Percentiles rank a stretch among this genome's conserved stretches.
Evolutionary conservation across 176 grass and related monocot species (phyloP).

Genomic region (Phyllostachys edulis): DNA sequence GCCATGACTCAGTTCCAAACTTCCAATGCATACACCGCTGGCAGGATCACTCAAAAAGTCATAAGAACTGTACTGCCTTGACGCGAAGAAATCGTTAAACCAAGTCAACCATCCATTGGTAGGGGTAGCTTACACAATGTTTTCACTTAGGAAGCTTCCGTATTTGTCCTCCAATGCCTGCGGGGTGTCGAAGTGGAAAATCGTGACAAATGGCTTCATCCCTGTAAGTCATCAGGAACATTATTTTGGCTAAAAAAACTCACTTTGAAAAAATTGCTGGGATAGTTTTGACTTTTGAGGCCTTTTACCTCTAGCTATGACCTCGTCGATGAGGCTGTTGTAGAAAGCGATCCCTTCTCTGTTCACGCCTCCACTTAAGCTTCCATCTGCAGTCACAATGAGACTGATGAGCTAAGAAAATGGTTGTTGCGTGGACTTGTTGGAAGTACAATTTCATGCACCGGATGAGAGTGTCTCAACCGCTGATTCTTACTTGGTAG

Average conservation of each 20-base stretch:
- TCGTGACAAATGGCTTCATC: slow-evolving; percentile 55
- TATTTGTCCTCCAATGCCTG: slow-evolving; percentile 60
- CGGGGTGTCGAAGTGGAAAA: slow-evolving; percentile 67
- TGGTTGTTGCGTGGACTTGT: background rate
- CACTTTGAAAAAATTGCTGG: too few relatives aligned
- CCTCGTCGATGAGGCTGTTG: slow-evolving; percentile 59
- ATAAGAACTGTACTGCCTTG: too few relatives aligned
- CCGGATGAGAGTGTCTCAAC: background rate
- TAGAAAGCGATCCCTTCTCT: slow-evolving; percentile 57
- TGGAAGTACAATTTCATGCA: background rate
- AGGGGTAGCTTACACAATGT: slow-evolving; percentile 19
- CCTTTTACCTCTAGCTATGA: slow-evolving; percentile 48
- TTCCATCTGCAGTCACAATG: slow-evolving; percentile 34
- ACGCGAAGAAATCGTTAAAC: too few relatives aligned
- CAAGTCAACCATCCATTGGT: too few relatives aligned
- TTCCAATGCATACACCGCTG: too few relatives aligned
- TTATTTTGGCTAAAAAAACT: background rate
- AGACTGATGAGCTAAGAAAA: background rate
- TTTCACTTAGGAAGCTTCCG: slow-evolving; percentile 46
- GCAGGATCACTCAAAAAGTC: too few relatives aligned
- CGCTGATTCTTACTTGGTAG: slow-evolving; percentile 40
- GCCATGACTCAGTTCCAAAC: too few relatives aligned
- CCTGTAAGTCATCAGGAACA: slow-evolving; percentile 14
- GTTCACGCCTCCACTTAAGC: slow-evolving; percentile 52
- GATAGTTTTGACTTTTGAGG: too few relatives aligned